Percentiles rank a stretch among this genome's conserved stretches.
These are phyloP conservation scores for Millerozyma miso DNA, from an alignment of 805 yeast species.

Conservation along the genomic window DNA sequence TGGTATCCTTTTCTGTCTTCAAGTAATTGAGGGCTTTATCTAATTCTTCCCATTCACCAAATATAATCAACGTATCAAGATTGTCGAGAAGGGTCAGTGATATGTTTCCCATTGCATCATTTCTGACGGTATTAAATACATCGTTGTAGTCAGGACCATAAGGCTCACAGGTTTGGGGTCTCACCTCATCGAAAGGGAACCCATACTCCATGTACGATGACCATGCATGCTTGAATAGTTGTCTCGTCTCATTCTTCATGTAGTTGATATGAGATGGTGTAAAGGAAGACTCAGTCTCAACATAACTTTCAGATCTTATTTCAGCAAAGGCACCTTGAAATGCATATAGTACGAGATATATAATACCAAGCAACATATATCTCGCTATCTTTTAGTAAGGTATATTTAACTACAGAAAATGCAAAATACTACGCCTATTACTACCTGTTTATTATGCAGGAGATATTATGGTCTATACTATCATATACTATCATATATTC, in stretches of 20 bases:
- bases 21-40: conserved; percentile 26
- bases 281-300: conserved; percentile 20
- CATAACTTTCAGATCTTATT: not conserved
- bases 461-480: not conserved
- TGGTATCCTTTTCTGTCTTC: conserved; percentile 31
- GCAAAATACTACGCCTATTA: no score
- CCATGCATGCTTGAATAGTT: conserved; percentile 74
- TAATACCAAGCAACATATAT: not conserved
- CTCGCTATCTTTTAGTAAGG: no score
- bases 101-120: conserved; percentile 83
- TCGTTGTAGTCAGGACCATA: conserved; percentile 60
- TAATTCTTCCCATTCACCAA: conserved; percentile 61
- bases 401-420: no score
- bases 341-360: not conserved
- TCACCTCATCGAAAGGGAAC: conserved; percentile 78
- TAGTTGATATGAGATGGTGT: conserved; percentile 32
- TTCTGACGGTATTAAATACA: conserved; percentile 52
- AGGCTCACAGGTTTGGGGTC: conserved; percentile 68
- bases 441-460: not conserved
- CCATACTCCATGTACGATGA: conserved; percentile 61
- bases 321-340: not conserved
- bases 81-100: conserved; percentile 77
- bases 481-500: no score
- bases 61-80: conserved; percentile 70
- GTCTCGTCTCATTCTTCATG: conserved; percentile 43